Evolutionary conservation across 2,329 filamentous ascomycete species (phyloP), one percentile per base, ranked within the genome.

Genomic region (Reticulascus tulasneorum): DNA sequence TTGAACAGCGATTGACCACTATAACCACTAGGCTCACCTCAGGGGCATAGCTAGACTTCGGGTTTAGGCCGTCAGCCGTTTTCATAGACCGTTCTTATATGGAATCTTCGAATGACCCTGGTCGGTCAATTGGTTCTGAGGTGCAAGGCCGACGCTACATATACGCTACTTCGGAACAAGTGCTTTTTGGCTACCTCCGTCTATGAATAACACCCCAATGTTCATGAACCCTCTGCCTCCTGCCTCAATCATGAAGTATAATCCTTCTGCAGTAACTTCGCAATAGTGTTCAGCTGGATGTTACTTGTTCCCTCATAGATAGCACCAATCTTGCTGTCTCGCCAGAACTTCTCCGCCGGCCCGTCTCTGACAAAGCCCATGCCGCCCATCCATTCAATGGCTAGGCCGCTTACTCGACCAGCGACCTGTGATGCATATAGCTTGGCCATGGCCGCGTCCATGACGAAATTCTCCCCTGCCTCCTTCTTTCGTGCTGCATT

Each of bases 351-450:
- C 79, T 98, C 93, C 1, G 93, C 93, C 40, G 95, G 80, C 0
- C 93, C 93, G 63, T 98, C 93, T 28, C 93, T 74, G 12, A 98
- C 93, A 53, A 98, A 98, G 29, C 93, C 93, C 93, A 98, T 97
- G 44, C 93, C 93, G 30, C 93, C 93, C 91, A 97, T 97, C 93
- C 93, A 98, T 68, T 98, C 93, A 19, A 98, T 80, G 0, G 91
- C 93, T 31, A 85, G 75, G 7, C 90, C 82, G 37, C 84, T 85
- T 15, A 98, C 91, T 36, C 79, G 81, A 15, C 86, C 86, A 0
- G 93, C 93, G 21, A 98, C 88, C 66, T 98, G 93, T 5, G 86
- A 93, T 3, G 93, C 81, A 60, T 86, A 95, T 37, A 98, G 75
- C 73, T 98, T 98, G 35, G 93, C 93, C 93, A 98, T 98, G 51